Evolutionary conservation across 2,329 filamentous ascomycete species (phyloP).

Genomic region (Ilyonectria destructans): DNA sequence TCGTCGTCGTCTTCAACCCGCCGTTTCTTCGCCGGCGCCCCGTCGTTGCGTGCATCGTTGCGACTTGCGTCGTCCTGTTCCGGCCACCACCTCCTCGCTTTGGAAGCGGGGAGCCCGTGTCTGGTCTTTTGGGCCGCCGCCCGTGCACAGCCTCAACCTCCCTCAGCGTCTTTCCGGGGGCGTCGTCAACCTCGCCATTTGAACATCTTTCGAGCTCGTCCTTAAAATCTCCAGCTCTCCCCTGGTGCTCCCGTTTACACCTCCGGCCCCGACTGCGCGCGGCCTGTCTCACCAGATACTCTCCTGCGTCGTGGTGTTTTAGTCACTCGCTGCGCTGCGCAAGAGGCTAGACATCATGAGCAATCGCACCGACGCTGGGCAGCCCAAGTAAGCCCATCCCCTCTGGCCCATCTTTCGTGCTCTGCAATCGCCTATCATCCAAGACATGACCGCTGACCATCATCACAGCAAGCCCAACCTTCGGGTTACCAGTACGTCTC

Average conservation of each 20-base stretch:
- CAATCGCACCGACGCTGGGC: constrained; percentile 57
- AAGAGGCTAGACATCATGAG: constrained; percentile 51
- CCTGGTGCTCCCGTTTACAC: constrained; percentile 26
- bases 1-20: constrained; percentile 16
- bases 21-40: constrained; percentile 14
- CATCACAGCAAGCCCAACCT: constrained; percentile 83
- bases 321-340: constrained; percentile 49
- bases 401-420: constrained; percentile 22
- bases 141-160: constrained; percentile 53
- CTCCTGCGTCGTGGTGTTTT: constrained; percentile 43
- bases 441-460: constrained; percentile 51
- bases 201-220: constrained; percentile 38
- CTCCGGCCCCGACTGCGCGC: constrained; percentile 39
- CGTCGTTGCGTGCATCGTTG: constrained; percentile 35
- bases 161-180: constrained; percentile 35
- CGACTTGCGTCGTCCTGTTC: constrained; percentile 44
- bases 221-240: constrained; percentile 33
- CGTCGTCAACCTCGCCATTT: constrained; percentile 44
- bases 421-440: constrained; percentile 28
- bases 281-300: constrained; percentile 36
- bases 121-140: constrained; percentile 48
- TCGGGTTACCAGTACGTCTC: constrained; percentile 90
- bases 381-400: constrained; percentile 53
- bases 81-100: constrained; percentile 46
- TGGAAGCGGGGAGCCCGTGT: constrained; percentile 51